A percentile compares a stretch with the other conserved stretches of the same genome.
Conservation (phyloP, 2,329 filamentous ascomycete species). For the Alternaria consortialis region DNA sequence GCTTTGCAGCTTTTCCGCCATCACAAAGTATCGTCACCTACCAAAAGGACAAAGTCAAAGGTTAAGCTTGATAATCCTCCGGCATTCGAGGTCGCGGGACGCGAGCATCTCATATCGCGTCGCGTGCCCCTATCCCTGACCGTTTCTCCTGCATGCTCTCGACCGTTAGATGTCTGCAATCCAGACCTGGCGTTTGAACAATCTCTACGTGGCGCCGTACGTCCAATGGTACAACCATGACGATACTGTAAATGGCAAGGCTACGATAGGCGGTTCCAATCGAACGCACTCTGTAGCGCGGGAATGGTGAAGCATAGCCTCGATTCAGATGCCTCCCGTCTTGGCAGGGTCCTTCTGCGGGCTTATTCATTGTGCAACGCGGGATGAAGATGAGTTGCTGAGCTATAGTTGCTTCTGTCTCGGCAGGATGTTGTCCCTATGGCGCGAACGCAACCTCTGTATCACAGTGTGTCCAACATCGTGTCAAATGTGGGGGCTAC, state of each 20-base stretch:
- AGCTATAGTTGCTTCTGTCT: neutral
- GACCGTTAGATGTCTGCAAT: neutral
- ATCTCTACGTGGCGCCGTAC: neutral
- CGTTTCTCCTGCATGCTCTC: neutral
- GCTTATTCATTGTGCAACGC: neutral
- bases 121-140: constrained; percentile 3
- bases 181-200: neutral
- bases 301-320: constrained; percentile 3
- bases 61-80: neutral
- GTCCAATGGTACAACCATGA: neutral
- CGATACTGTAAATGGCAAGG: constrained; percentile 3
- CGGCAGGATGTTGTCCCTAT: neutral
- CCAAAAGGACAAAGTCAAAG: neutral
- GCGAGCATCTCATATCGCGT: constrained; percentile 1
- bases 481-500: neutral
- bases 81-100: neutral
- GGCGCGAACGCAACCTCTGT: neutral
- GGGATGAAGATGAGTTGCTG: neutral
- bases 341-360: constrained; percentile 1
- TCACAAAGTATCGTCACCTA: neutral
- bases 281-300: neutral
- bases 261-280: neutral
- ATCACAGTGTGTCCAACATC: neutral
- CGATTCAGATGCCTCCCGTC: neutral
- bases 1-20: constrained; percentile 28